Evolutionary conservation across 495 filamentous ascomycete genomes (phyloP), one percentile per base, ranked within the genome.

Genomic region (Friedmanniomyces endolithicus): DNA sequence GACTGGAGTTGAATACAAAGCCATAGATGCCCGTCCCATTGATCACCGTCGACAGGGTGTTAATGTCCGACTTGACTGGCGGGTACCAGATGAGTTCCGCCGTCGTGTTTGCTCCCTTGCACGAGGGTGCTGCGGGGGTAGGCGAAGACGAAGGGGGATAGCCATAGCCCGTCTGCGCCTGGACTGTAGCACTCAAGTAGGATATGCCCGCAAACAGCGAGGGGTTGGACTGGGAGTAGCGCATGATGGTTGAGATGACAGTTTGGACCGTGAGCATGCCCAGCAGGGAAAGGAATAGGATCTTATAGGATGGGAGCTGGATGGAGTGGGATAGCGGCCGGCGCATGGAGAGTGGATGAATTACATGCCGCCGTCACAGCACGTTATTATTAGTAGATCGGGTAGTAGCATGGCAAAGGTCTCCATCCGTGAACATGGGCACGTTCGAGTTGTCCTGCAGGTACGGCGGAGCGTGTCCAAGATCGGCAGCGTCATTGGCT

Each of bases 1-100:
- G 53, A 11, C 81, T 84, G 45, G 70, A 70, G 60, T 83, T 77
- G 68, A 78, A 87, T 24, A 85, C 71, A 61, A 83, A 85, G 12
- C 78, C 80, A 63, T 82, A 78, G 0, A 78, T 71, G 25, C 78
- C 81, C 4, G 67, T 62, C 25, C 74, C 71, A 51, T 67, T 66
- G 48, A 84, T 63, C 4, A 72, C 79, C 44, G 65, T 57, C 0
- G 67, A 67, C 45, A 85, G 69, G 54, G 78, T 74, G 61, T 83
- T 85, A 65, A 81, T 73, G 37, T 64, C 64, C 14, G 75, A 78
- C 8, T 72, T 62, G 27, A 72, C 74, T 1, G 82, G 82, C 12
- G 78, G 63, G 66, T 82, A 63, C 82, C 82, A 86, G 24, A 50
- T 58, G 11, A 82, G 61, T 56, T 80, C 76, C 6, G 54, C 39